Percentiles rank a stretch among this genome's conserved stretches.
Evolutionary conservation across 164 flowering plant genomes (phyloP).

Genomic region (Vitis vinifera): DNA sequence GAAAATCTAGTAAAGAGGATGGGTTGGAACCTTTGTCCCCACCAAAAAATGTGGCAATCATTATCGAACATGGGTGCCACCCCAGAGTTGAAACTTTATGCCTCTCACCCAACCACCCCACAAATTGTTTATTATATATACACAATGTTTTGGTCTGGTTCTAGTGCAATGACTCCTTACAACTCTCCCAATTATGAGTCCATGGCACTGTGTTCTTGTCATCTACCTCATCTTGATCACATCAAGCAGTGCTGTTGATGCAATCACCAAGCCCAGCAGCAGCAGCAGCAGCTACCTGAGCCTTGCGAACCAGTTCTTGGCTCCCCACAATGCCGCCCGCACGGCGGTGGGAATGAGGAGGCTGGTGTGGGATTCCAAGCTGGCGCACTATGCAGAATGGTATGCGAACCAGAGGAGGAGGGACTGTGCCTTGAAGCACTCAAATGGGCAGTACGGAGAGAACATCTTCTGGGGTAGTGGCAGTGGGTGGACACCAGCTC

Average conservation of each 20-base stretch:
- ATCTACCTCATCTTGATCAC: slow-evolving; percentile 23
- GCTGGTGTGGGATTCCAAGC: slow-evolving; percentile 47
- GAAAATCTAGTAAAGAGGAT: background rate
- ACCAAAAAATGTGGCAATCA: slow-evolving; percentile 40
- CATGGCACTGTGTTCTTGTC: background rate
- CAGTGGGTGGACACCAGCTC: slow-evolving; percentile 42
- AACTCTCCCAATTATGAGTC: too few relatives aligned
- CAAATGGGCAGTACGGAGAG: slow-evolving; percentile 76
- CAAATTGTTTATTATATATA: slow-evolving; percentile 2
- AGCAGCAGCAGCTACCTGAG: background rate
- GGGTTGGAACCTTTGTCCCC: background rate
- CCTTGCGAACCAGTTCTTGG: slow-evolving; percentile 36
- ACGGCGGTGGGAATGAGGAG: slow-evolving; percentile 29
- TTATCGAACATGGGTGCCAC: slow-evolving; percentile 76
- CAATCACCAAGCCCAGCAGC: background rate
- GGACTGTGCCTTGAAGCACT: slow-evolving; percentile 60
- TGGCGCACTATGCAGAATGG: slow-evolving; percentile 47
- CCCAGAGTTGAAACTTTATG: slow-evolving; percentile 23
- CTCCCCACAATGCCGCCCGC: slow-evolving; percentile 60
- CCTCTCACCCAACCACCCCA: slow-evolving; percentile 10
- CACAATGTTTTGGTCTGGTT: too few relatives aligned
- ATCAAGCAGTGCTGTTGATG: background rate
- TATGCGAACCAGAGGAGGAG: slow-evolving; percentile 41
- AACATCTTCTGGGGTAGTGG: slow-evolving; percentile 83
- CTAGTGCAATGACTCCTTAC: too few relatives aligned